Base-by-base conservation (phyloP, 805 yeast genomes). In the Hanseniaspora lindneri region DNA sequence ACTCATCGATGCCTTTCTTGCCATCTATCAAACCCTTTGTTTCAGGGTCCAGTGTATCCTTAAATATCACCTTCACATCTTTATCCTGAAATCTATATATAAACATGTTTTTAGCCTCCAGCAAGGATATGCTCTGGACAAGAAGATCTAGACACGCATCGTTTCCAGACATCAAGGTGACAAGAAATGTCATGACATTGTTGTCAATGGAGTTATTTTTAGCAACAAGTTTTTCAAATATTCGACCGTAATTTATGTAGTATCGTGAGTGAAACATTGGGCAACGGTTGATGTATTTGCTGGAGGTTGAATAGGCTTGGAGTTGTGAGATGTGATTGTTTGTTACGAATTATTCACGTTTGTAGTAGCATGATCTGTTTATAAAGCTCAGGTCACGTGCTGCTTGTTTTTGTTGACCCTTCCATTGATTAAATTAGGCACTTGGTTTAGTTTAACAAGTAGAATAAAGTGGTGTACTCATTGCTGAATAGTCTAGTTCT, bases 51-150 rank as follows among this genome's bases (percentile, higher is more conserved):
- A 33, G 33, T 30, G 23, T 14, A 6, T 41, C 51, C 9, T 47
- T 35, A 39, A 28, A 40, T 16, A 35, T 27, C 3, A 39, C 27
- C 34, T 32, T 39, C 4, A 17, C 32, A 6, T 23, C 32, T 10
- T 17, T 23, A 20, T 39, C 23, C 23, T 56, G 57, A 3, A 58
- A 52, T 8, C 57, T 43, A 50, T 64, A 64, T 11, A 64, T 56
- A 41, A 64, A 61, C 62, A 62, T 57, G 42, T 62, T 58, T 28
- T 52, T 52, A 4, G 67, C 60, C 19, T 64, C 68, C 13, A 64
- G 39, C 16, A 64, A 48, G 0, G 68, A 64, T 13, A 64, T 46
- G 4, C 66, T 66, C 35, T 60, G 54, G 9, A 64, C 57, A 41
- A 62, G 61, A 16, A 62, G 49, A 16, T 62, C 66, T 33, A 58